These are phyloP conservation scores for Eucalyptus polybractea DNA, from an alignment of 345 rosid species.

Conservation along the genomic window DNA sequence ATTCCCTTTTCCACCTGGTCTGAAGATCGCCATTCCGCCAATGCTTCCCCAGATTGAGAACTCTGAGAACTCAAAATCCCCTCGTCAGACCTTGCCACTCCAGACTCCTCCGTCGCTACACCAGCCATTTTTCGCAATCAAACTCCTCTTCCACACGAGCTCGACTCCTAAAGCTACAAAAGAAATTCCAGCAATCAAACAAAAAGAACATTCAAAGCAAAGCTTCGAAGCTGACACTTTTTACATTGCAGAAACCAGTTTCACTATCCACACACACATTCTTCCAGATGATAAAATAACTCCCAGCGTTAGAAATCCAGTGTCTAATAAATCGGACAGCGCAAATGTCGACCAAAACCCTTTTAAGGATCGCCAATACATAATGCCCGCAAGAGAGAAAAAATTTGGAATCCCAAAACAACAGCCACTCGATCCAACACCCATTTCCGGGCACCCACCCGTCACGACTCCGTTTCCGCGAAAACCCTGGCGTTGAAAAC, in stretches of 20 bases:
- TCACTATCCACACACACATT: not conserved
- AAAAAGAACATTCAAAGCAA: not conserved
- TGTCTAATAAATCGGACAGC: not conserved
- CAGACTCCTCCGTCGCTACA: slow-evolving; percentile 48
- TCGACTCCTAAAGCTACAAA: slow-evolving; percentile 12
- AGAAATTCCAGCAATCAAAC: not conserved
- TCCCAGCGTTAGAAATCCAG: not conserved
- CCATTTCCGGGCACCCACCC: not conserved
- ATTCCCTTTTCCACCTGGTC: slow-evolving; percentile 88
- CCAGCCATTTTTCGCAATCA: slow-evolving; percentile 56
- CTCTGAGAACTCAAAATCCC: slow-evolving; percentile 44
- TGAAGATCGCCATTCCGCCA: slow-evolving; percentile 89
- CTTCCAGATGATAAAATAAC: not conserved
- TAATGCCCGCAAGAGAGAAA: not conserved
- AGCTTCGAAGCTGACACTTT: not conserved
- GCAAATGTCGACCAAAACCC: not conserved
- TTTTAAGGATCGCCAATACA: not conserved
- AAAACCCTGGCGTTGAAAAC: not conserved
- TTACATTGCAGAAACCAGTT: not conserved
- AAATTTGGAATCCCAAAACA: slow-evolving; percentile 13
- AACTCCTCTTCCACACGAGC: slow-evolving; percentile 18
- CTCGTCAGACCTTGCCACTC: slow-evolving; percentile 58
- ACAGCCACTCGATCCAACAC: not conserved
- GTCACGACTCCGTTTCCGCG: not conserved
- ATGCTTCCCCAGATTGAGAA: slow-evolving; percentile 67